These are phyloP conservation scores for Aspergillus alliaceus DNA, from an alignment of 2,329 filamentous ascomycete genomes.

Conservation along the genomic window DNA sequence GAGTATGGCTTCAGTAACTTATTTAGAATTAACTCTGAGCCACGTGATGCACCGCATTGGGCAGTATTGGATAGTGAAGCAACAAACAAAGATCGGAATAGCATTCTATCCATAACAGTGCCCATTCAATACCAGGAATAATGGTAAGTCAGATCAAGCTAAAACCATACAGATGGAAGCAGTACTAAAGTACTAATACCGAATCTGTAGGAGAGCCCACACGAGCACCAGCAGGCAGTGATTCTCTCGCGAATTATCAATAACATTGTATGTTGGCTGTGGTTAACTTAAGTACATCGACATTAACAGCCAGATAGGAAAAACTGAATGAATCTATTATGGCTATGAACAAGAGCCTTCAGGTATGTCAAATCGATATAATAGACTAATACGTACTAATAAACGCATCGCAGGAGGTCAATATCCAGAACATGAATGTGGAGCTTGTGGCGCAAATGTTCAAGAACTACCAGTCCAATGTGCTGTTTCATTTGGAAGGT, in stretches of 20 bases:
- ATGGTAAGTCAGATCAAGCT: constrained; percentile 15
- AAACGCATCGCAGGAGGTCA: constrained; percentile 73
- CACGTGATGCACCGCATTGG: constrained; percentile 12
- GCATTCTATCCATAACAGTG: not conserved
- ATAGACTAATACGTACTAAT: not conserved
- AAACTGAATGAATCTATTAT: constrained; percentile 95
- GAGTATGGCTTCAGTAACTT: not conserved
- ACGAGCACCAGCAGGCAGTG: constrained; percentile 95
- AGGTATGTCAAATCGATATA: constrained; percentile 53
- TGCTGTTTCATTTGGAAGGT: constrained; percentile 97
- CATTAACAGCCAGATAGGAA: constrained; percentile 59
- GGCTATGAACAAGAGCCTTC: constrained; percentile 87
- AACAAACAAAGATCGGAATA: constrained; percentile 17
- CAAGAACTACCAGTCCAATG: constrained; percentile 98
- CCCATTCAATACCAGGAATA: constrained; percentile 1
- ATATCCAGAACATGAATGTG: constrained; percentile 98
- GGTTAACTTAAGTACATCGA: not conserved
- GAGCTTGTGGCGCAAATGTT: constrained; percentile 99
- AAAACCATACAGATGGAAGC: not conserved
- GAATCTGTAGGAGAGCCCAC: constrained; percentile 74
- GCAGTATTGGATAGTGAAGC: not conserved
- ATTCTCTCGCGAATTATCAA: constrained; percentile 93
- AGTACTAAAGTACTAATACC: not conserved
- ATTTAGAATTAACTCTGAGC: not conserved
- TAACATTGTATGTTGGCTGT: constrained; percentile 73